Base-by-base conservation (phyloP, 257 asterid genomes). In the Penstemon barbatus region DNA sequence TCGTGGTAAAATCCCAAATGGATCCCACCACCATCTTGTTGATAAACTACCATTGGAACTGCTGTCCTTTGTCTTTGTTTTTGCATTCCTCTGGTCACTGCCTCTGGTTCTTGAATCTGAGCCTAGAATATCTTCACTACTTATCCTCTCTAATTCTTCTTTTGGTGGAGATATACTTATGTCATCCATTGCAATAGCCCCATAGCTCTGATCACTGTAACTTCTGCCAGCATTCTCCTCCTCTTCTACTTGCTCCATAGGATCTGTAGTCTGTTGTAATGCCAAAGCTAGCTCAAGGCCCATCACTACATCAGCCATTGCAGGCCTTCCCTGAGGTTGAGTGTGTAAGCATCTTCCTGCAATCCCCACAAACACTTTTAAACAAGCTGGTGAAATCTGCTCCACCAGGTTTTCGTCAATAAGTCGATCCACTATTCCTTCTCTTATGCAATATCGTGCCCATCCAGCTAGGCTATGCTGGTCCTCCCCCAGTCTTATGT, bases 221-320 rank as follows among this genome's bases (percentile, higher is more conserved):
- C 25, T 75, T 50, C 72, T 71, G 60, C 66, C 77, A 42, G 52
- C 79, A 58, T 75, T 67, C 12, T 70, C 83, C 18, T 82, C 87
- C 59, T 77, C 90, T 11, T 69, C 83, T 60, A 55, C 63, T 75
- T 71, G 74, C 8, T 78, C 76, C 19, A 13, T 61, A 39, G 81
- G 67, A 70, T 70, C 82, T 42, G 65, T 48, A 43, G 55, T 79
- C 65, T 79, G 85, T 48, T 86, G 93, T 41, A 84, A 77, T 5
- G 40, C 80, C 74, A 84, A 57, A 38, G 90, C 91, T 73, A 82
- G 64, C 71, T 82, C 84, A 9, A 86, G 89, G 67, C 76, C 83
- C 74, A 79, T 79, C 75, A 80, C 84, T 33, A 89, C 85, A 46
- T 86, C 87, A 53, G 84, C 89, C 87, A 84, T 89, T 11, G 85